These are phyloP conservation scores for Chernovozyma sophiae-reginae DNA, from an alignment of 1,139 yeast genomes.

Conservation along the genomic window DNA sequence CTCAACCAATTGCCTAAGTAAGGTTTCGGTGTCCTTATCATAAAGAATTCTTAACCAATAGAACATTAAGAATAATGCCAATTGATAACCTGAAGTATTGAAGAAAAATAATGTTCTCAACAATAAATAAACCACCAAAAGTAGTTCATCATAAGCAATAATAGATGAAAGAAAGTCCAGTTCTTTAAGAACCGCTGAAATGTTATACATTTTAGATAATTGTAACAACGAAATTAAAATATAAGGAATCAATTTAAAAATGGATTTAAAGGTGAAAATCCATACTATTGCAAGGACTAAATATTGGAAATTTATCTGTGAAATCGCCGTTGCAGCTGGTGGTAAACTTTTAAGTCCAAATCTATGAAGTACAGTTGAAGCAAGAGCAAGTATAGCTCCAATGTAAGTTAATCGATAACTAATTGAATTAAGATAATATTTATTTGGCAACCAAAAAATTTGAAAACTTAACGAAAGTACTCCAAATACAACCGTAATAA, in stretches of 20 bases:
- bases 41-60: slow-evolving; percentile 68
- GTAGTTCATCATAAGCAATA: slow-evolving; percentile 59
- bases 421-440: slow-evolving; percentile 41
- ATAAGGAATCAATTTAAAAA: slow-evolving; percentile 64
- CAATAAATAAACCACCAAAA: slow-evolving; percentile 48
- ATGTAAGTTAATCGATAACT: slow-evolving; percentile 51
- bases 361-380: slow-evolving; percentile 52
- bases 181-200: slow-evolving; percentile 37
- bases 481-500: slow-evolving; percentile 47
- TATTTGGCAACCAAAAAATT: slow-evolving; percentile 39
- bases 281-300: slow-evolving; percentile 52
- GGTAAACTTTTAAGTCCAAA: slow-evolving; percentile 55
- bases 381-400: slow-evolving; percentile 54
- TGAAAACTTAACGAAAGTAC: slow-evolving; percentile 45
- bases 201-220: slow-evolving; percentile 36
- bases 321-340: slow-evolving; percentile 51
- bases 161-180: slow-evolving; percentile 40
- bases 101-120: slow-evolving; percentile 60
- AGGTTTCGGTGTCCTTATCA: slow-evolving; percentile 45
- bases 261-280: slow-evolving; percentile 60
- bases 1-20: slow-evolving; percentile 37
- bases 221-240: slow-evolving; percentile 56
- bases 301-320: slow-evolving; percentile 69
- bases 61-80: slow-evolving; percentile 51
- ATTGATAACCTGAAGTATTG: slow-evolving; percentile 66